These are phyloP conservation scores for Straminergon stramineum DNA, from an alignment of 225 moss, liverwort and hornwort species.

Conservation along the genomic window DNA sequence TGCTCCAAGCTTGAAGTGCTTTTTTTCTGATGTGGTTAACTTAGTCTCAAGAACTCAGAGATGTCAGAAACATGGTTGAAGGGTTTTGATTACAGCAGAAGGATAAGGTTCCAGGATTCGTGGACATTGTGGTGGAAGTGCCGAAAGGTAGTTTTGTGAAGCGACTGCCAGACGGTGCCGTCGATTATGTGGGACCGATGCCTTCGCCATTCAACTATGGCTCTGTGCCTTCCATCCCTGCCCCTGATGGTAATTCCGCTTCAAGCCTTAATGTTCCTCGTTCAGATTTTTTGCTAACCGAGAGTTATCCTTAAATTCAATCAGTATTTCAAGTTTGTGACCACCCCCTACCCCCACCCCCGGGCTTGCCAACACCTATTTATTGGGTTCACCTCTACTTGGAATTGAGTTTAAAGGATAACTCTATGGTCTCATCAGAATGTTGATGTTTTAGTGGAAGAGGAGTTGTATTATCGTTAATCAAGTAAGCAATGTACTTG, in stretches of 20 bases:
- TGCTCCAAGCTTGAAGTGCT: background rate
- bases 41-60: conserved; percentile 12
- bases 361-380: background rate
- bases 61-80: conserved; percentile 29
- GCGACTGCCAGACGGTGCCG: conserved; percentile 32
- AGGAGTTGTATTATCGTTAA: background rate
- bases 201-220: conserved; percentile 66
- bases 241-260: conserved; percentile 35
- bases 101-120: conserved; percentile 36
- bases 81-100: conserved; percentile 36
- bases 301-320: background rate
- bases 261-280: background rate
- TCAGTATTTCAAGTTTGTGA: background rate
- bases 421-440: background rate
- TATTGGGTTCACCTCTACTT: background rate
- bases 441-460: background rate
- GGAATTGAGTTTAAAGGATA: background rate
- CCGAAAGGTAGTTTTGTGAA: conserved; percentile 63
- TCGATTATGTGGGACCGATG: conserved; percentile 49
- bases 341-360: too few relatives aligned
- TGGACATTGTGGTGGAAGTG: conserved; percentile 58
- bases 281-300: background rate
- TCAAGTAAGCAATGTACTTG: background rate
- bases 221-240: conserved; percentile 55
- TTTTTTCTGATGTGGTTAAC: background rate